A percentile compares a stretch with the other conserved stretches of the same genome.
phyloP scores from a whole-genome alignment of 2,329 filamentous ascomycete species.

The Colletotrichum siamense region DNA sequence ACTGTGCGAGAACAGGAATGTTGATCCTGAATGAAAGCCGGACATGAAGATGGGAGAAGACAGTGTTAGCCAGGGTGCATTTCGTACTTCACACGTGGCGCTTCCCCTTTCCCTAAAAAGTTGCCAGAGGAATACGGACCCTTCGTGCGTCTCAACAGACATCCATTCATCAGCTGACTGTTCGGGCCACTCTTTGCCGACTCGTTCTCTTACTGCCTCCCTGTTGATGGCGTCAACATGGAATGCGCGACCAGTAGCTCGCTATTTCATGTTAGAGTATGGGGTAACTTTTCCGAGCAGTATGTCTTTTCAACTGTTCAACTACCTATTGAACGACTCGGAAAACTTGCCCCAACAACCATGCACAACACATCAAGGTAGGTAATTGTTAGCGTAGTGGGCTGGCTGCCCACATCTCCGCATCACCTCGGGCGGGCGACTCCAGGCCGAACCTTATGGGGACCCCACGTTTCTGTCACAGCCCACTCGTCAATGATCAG shows the following conservation, averaged over 20 bases:
- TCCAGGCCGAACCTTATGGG: not conserved
- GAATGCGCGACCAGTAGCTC: not conserved
- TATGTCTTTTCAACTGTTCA: not conserved
- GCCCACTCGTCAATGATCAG: not conserved
- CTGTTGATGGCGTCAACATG: not conserved
- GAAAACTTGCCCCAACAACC: not conserved
- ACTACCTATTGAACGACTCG: not conserved
- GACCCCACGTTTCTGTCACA: slow-evolving; percentile 10
- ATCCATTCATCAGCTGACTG: not conserved
- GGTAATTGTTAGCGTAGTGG: not conserved
- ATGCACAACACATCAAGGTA: not conserved
- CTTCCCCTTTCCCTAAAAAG: not conserved
- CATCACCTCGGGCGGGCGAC: not conserved
- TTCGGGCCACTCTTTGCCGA: not conserved
- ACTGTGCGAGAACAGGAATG: not conserved
- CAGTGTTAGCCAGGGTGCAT: not conserved
- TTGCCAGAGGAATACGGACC: not conserved
- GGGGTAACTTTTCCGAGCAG: not conserved
- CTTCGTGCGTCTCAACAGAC: not conserved
- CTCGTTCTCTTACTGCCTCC: not conserved
- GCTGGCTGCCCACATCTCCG: not conserved
- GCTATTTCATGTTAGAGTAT: not conserved
- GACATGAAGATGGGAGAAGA: not conserved
- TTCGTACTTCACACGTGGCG: not conserved
- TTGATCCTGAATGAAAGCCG: not conserved